Base-by-base conservation (phyloP, 2,329 filamentous ascomycete species). In the Plectosphaerella cucumerina region DNA sequence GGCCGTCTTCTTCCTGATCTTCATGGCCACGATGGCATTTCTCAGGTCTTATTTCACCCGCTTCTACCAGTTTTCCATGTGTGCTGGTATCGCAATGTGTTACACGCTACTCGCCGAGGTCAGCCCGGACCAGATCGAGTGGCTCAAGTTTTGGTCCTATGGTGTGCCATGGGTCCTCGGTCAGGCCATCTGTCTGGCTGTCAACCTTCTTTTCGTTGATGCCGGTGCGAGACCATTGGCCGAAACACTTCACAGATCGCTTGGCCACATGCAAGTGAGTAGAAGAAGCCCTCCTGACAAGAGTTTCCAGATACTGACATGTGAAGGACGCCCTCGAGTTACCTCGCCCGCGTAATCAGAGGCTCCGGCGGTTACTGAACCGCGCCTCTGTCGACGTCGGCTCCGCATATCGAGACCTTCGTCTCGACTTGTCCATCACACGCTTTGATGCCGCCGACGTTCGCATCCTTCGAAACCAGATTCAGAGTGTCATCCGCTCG, bases 161-260 rank as follows among this genome's bases (percentile, higher is more conserved):
- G 78, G 72, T 3, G 68, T 83, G 31, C 77, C 81, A 2, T 84
- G 78, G 78, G 60, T 76, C 2, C 53, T 81, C 8, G 81, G 81
- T 0, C 78, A 83, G 58, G 77, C 69, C 2, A 71, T 84, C 48
- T 72, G 74, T 46, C 63, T 84, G 33, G 47, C 73, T 15, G 65
- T 81, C 21, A 80, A 77, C 56, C 47, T 70, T 10, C 56, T 84
- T 4, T 73, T 73, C 53, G 80, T 81, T 3, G 79, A 82, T 60
- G 74, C 77, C n/a, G 80, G 80, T 5, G 73, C 80, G 11, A 71
- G 77, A 43, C 71, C 74, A 8, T 60, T 84, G 9, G 78, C 79
- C 2, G 66, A 68, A 5, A 62, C 71, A 6, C 60, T 81, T 37
- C 73, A 79, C 55, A 62, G 70, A 50, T 69, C 75, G 1, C 77